These are phyloP conservation scores for Lactarius indigo DNA, from an alignment of 768 basidiomycete species.

Conservation along the genomic window DNA sequence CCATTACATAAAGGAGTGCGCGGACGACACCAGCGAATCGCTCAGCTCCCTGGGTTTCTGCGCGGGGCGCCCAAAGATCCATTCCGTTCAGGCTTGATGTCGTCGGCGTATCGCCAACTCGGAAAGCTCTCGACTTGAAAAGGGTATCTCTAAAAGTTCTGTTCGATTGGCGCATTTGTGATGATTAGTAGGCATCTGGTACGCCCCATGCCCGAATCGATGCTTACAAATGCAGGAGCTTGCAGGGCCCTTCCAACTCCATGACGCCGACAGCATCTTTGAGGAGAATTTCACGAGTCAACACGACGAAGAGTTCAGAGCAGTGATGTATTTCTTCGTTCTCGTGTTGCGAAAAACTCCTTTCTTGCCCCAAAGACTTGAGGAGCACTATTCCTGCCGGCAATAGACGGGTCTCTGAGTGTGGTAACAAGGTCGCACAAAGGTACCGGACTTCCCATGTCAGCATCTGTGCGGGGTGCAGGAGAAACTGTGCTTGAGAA, in stretches of 20 bases:
- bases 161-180: neutral
- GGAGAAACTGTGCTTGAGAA: neutral
- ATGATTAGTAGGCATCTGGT: neutral
- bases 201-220: neutral
- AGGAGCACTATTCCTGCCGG: neutral
- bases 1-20: neutral
- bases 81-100: neutral
- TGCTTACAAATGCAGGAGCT: neutral
- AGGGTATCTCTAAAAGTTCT: neutral
- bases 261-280: neutral
- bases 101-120: neutral
- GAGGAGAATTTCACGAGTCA: neutral
- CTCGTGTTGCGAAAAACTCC: neutral
- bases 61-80: neutral
- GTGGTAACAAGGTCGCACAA: neutral
- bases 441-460: neutral
- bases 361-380: neutral
- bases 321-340: neutral
- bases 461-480: neutral
- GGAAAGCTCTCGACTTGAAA: neutral
- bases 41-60: neutral
- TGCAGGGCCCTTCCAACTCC: neutral
- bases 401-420: neutral
- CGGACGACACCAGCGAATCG: neutral
- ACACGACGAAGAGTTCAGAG: neutral